Conservation (phyloP, 495 filamentous ascomycete species). For the Penicillium lagena region DNA sequence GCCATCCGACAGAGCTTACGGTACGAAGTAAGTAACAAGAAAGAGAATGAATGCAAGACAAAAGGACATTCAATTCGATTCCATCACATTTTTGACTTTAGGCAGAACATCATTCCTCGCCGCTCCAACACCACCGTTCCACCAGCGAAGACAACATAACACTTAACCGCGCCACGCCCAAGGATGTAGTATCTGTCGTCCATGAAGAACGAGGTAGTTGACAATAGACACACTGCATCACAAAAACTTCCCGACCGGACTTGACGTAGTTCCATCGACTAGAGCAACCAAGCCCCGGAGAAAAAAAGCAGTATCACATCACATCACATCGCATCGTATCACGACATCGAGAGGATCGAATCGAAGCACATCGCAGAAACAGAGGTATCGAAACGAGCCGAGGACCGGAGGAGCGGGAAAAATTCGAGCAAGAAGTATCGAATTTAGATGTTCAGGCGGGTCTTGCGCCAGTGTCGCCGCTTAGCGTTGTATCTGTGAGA, state of each 20-base stretch:
- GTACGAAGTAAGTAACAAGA: neutral
- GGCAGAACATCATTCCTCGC: conserved; percentile 6
- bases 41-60: conserved; percentile 8
- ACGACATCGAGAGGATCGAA: neutral
- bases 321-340: conserved; percentile 15
- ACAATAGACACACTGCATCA: neutral
- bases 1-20: neutral
- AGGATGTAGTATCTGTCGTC: neutral
- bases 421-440: conserved; percentile 4
- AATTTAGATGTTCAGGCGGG: conserved; percentile 90
- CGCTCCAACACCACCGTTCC: too few relatives aligned
- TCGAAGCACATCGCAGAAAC: conserved; percentile 7
- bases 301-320: conserved; percentile 11
- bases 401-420: conserved; percentile 5
- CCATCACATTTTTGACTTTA: conserved; percentile 24
- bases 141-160: neutral
- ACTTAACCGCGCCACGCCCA: neutral
- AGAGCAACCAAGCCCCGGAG: conserved; percentile 15
- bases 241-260: neutral
- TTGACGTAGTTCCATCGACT: conserved; percentile 18
- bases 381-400: conserved; percentile 6
- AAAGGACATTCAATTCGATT: conserved; percentile 25
- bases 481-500: conserved; percentile 92
- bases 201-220: too few relatives aligned
- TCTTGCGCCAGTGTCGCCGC: conserved; percentile 99